phyloP scores from a whole-genome alignment of 352 stramenopile genomes.

The Saprolegnia diclina region DNA sequence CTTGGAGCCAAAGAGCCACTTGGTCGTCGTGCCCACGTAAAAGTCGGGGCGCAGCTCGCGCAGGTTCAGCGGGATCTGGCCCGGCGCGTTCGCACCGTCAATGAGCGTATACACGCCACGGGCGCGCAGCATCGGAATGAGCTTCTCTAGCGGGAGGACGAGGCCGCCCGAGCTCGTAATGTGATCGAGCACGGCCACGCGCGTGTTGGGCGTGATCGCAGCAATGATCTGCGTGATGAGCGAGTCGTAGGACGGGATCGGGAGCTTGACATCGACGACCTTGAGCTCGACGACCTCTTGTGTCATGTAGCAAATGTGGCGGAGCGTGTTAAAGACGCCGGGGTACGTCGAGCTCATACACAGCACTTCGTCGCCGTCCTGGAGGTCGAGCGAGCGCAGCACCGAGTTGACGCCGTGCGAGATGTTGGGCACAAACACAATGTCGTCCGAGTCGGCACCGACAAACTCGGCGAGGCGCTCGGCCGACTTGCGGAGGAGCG shows the following conservation, averaged over 20 bases:
- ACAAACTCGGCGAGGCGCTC: conserved; percentile 61
- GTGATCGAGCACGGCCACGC: conserved; percentile 75
- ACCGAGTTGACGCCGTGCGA: conserved; percentile 82
- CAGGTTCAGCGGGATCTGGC: conserved; percentile 66
- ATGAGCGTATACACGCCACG: conserved; percentile 73
- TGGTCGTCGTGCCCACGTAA: conserved; percentile 79
- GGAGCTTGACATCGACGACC: conserved; percentile 71
- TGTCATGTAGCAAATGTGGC: conserved; percentile 79
- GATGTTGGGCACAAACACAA: conserved; percentile 84
- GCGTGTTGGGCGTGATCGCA: conserved; percentile 78
- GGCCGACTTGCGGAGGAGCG: conserved; percentile 56
- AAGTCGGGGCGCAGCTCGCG: conserved; percentile 65
- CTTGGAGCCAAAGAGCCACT: conserved; percentile 84
- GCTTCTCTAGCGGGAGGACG: conserved; percentile 70
- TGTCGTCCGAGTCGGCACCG: conserved; percentile 61
- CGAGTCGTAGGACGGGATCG: conserved; percentile 58
- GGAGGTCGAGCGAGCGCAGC: conserved; percentile 74
- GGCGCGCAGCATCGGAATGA: conserved; percentile 75
- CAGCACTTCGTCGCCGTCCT: conserved; percentile 83
- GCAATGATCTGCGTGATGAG: conserved; percentile 62
- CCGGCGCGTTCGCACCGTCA: conserved; percentile 67
- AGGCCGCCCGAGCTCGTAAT: conserved; percentile 74
- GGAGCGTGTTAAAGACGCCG: conserved; percentile 74
- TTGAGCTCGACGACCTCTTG: conserved; percentile 87
- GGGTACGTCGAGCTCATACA: conserved; percentile 85